Percentiles rank a stretch among this genome's conserved stretches.
Evolutionary conservation across 768 basidiomycete genomes (phyloP).

Genomic region (Tulasnella sp.): DNA sequence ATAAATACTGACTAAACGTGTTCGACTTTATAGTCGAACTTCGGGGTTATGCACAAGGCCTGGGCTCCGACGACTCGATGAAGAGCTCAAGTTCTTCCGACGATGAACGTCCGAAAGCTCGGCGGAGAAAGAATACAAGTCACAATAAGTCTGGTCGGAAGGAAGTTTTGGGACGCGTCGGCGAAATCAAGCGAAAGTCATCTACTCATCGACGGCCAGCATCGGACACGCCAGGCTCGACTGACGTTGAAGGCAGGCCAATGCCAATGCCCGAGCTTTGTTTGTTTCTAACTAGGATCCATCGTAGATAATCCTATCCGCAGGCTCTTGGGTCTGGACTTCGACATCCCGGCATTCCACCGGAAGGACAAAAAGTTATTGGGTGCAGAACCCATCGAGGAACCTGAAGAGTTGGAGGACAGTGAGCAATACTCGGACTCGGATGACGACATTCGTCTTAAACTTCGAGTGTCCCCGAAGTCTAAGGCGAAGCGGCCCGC

Average conservation of each 20-base stretch:
- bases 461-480: background rate
- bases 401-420: background rate
- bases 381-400: background rate
- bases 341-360: slow-evolving; percentile 19
- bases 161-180: background rate
- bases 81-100: background rate
- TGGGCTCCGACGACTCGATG: slow-evolving; percentile 13
- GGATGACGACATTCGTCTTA: background rate
- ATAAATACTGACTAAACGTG: background rate
- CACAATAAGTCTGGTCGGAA: background rate
- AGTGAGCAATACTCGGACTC: background rate
- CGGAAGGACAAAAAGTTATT: background rate
- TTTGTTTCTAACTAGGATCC: background rate
- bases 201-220: background rate
- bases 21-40: background rate
- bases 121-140: background rate
- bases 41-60: background rate
- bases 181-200: background rate
- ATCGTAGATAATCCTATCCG: slow-evolving; percentile 1
- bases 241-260: background rate
- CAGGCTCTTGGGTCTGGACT: background rate
- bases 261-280: background rate
- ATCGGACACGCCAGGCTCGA: background rate
- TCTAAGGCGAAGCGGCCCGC: background rate
- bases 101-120: background rate